Percentiles rank a stretch among this genome's conserved stretches.
Evolutionary conservation across 2,329 filamentous ascomycete species (phyloP).

Genomic region (Penicillium sp.): DNA sequence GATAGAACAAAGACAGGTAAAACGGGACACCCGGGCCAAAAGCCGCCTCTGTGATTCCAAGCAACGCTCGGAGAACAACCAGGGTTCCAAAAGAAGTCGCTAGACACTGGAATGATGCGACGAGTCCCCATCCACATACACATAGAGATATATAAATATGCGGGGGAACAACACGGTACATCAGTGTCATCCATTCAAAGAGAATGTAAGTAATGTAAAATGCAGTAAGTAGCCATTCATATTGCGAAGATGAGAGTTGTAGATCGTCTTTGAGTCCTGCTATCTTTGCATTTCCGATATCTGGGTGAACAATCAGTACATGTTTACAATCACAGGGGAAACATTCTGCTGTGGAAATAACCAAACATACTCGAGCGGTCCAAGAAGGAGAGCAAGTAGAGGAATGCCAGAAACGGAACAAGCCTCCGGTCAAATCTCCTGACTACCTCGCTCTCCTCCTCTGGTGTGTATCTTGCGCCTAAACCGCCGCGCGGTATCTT

Average conservation of each 20-base stretch:
- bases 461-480: slow-evolving; percentile 38
- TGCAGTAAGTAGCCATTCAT: slow-evolving; percentile 53
- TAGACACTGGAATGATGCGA: slow-evolving; percentile 64
- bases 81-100: slow-evolving; percentile 55
- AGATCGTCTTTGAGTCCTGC: slow-evolving; percentile 51
- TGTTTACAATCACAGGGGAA: not conserved
- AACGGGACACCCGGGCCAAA: slow-evolving; percentile 57
- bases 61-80: slow-evolving; percentile 37
- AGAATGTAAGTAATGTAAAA: slow-evolving; percentile 58
- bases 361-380: slow-evolving; percentile 65
- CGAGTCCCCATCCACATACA: slow-evolving; percentile 69
- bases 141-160: slow-evolving; percentile 52
- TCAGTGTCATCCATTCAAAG: slow-evolving; percentile 59
- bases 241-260: slow-evolving; percentile 47
- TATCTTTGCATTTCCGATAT: slow-evolving; percentile 56
- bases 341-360: not conserved
- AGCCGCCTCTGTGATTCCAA: slow-evolving; percentile 53
- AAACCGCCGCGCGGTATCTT: slow-evolving; percentile 7
- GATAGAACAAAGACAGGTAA: slow-evolving; percentile 57
- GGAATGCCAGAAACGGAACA: slow-evolving; percentile 68
- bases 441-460: slow-evolving; percentile 65
- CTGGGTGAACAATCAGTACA: slow-evolving; percentile 23
- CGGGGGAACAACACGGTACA: slow-evolving; percentile 52
- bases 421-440: slow-evolving; percentile 68
- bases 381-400: slow-evolving; percentile 78